Evolutionary conservation across 306 rosid species (phyloP).

Genomic region (Trifolium repens): DNA sequence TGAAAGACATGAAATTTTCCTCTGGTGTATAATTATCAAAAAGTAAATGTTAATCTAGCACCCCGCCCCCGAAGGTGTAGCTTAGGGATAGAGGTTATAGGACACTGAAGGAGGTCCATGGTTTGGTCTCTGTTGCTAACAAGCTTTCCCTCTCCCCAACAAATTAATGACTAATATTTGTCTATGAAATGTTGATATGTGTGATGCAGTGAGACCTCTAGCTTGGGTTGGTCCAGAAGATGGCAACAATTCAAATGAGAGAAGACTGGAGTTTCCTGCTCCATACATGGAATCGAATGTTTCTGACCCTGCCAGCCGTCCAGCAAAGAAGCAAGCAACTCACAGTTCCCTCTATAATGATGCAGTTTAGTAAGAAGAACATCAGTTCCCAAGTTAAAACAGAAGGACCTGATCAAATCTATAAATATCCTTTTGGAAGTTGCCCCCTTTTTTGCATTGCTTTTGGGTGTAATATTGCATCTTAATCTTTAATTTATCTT

Average conservation of each 20-base stretch:
- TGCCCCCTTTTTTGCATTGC: conserved; percentile 27
- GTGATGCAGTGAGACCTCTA: conserved; percentile 65
- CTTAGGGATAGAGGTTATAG: no score
- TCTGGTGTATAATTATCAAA: conserved; percentile 19
- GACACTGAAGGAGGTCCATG: no score
- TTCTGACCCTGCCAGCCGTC: conserved; percentile 49
- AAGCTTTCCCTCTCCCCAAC: no score
- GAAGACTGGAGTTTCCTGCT: conserved; percentile 36
- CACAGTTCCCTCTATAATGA: conserved; percentile 39
- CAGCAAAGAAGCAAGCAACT: conserved; percentile 67
- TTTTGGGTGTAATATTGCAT: conserved; percentile 18
- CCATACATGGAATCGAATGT: conserved; percentile 38
- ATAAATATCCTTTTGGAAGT: conserved; percentile 24
- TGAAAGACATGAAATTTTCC: neutral
- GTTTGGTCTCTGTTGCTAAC: no score
- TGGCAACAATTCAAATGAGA: conserved; percentile 40
- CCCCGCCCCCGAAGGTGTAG: no score
- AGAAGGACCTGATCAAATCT: conserved; percentile 40
- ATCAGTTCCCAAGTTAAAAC: conserved; percentile 23
- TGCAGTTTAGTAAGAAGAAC: conserved; percentile 23
- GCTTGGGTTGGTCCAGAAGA: conserved; percentile 64
- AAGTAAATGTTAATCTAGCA: conserved; percentile 1
- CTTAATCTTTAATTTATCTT: conserved; percentile 3
- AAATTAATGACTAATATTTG: no score
- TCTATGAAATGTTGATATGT: neutral